Conservation (phyloP, 352 stramenopile species). For the Phytophthora tentaculata region DNA sequence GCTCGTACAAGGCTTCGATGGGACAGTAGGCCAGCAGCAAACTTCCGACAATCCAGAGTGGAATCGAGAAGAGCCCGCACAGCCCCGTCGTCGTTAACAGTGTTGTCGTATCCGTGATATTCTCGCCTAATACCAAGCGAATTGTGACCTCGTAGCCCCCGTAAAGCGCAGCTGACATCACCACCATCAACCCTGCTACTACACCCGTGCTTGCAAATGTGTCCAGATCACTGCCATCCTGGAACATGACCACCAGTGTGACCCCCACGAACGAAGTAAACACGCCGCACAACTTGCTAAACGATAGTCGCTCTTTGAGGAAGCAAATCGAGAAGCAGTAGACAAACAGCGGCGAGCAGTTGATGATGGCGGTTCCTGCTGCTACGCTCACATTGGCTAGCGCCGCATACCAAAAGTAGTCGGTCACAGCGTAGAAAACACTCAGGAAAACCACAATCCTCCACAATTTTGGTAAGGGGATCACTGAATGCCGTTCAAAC, state of each 20-base stretch:
- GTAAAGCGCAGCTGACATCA: conserved; percentile 55
- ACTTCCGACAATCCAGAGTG: too few relatives aligned
- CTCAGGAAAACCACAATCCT: conserved; percentile 44
- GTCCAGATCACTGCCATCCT: conserved; percentile 36
- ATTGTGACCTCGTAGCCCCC: conserved; percentile 59
- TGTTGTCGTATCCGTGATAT: conserved; percentile 56
- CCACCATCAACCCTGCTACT: conserved; percentile 46
- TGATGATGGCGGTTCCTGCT: conserved; percentile 60
- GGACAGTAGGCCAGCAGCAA: too few relatives aligned
- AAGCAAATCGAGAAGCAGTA: conserved; percentile 75
- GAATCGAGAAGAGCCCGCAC: too few relatives aligned
- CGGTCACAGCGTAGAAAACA: conserved; percentile 51
- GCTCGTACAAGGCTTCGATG: too few relatives aligned
- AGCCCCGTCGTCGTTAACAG: too few relatives aligned
- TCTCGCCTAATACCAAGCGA: conserved; percentile 40
- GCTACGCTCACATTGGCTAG: conserved; percentile 60
- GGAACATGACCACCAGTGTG: conserved; percentile 55
- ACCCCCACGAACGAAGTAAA: conserved; percentile 56
- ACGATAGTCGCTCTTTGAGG: conserved; percentile 45
- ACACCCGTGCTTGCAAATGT: conserved; percentile 39
- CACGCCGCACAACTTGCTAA: conserved; percentile 52
- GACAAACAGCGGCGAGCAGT: conserved; percentile 65
- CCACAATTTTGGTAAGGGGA: conserved; percentile 34
- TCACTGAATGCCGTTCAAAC: conserved; percentile 43
- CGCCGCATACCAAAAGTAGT: conserved; percentile 72